Evolutionary conservation across 2,329 filamentous ascomycete species (phyloP), one percentile per base, ranked within the genome.

Genomic region (Lachnellula hyalina): DNA sequence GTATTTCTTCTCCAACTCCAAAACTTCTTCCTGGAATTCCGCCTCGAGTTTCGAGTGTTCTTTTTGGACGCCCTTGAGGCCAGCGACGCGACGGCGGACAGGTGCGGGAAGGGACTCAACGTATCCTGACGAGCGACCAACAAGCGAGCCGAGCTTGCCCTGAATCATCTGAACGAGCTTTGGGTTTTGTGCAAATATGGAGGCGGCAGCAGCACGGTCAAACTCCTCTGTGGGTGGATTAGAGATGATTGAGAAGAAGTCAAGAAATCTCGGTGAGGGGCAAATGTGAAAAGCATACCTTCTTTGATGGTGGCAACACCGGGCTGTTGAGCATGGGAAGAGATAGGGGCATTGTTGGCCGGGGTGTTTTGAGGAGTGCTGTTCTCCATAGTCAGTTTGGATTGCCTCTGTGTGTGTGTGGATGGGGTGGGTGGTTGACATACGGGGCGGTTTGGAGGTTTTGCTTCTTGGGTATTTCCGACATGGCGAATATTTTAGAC

Each of bases 361-460:
- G 94, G 94, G 54, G 94, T 99, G 80, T 99, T 99, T 77, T 99
- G 94, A 70, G 94, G 94, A 70, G 94, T 99, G 69, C 94, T 97
- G 74, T 67, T 66, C 69, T 25, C 46, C 32, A 51, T 47, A 52
- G 56, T 68, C 53, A 67, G 60, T 40, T 53, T 46, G 45, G 47
- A 53, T 42, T 49, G 17, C 34, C 40, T 47, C 34, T 50, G 50
- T 49, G 51, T 36, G 50, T 50, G 53, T 48, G 57, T 49, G 49
- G 42, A 47, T n/a, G 51, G 49, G 49, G 50, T 25, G 5, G 25
- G 25, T 25, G 5, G 47, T 52, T 57, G 60, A 80, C 82, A 77
- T 78, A 86, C 83, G 83, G 83, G 62, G 83, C 83, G 63, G 81
- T 77, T 64, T 78, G 77, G 65, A 79, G 75, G 56, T 62, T 65